Conservation (phyloP, 768 basidiomycete genomes). For the Boletus coccyginus region DNA sequence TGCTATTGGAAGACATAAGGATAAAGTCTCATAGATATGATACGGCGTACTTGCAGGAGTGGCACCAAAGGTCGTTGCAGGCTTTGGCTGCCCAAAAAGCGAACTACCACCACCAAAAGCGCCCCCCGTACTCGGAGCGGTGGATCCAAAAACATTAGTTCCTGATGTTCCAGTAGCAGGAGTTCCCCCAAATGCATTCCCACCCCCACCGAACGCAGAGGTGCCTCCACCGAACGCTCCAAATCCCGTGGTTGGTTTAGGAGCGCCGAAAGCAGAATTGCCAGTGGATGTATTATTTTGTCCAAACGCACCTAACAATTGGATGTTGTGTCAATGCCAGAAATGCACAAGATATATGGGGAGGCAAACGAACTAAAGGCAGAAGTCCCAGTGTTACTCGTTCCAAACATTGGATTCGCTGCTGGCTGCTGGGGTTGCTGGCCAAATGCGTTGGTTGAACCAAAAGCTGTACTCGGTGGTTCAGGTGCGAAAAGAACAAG, state of each 20-base stretch:
- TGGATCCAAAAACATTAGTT: slow-evolving; percentile 35
- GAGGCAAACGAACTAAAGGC: slow-evolving; percentile 33
- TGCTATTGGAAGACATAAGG: slow-evolving; percentile 25
- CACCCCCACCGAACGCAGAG: slow-evolving; percentile 47
- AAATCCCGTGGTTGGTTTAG: slow-evolving; percentile 74
- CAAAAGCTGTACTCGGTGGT: slow-evolving; percentile 46
- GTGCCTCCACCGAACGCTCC: slow-evolving; percentile 69
- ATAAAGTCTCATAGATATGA: not conserved
- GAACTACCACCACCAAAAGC: slow-evolving; percentile 47
- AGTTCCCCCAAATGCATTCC: slow-evolving; percentile 40
- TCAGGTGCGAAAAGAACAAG: slow-evolving; percentile 26
- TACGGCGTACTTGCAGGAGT: slow-evolving; percentile 32
- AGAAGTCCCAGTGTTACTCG: slow-evolving; percentile 33
- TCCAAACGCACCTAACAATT: slow-evolving; percentile 38
- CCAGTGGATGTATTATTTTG: slow-evolving; percentile 36
- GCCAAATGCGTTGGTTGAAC: slow-evolving; percentile 54
- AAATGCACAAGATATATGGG: not conserved
- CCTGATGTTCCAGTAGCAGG: slow-evolving; percentile 31
- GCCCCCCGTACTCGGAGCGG: slow-evolving; percentile 26
- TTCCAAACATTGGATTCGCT: slow-evolving; percentile 76
- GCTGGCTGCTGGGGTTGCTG: slow-evolving; percentile 61
- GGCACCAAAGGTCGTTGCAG: slow-evolving; percentile 44
- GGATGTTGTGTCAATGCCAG: slow-evolving; percentile 3
- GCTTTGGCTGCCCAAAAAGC: slow-evolving; percentile 57
- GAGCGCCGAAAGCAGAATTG: slow-evolving; percentile 54